Conservation (phyloP, 306 rosid species). For the Trifolium subterraneum region DNA sequence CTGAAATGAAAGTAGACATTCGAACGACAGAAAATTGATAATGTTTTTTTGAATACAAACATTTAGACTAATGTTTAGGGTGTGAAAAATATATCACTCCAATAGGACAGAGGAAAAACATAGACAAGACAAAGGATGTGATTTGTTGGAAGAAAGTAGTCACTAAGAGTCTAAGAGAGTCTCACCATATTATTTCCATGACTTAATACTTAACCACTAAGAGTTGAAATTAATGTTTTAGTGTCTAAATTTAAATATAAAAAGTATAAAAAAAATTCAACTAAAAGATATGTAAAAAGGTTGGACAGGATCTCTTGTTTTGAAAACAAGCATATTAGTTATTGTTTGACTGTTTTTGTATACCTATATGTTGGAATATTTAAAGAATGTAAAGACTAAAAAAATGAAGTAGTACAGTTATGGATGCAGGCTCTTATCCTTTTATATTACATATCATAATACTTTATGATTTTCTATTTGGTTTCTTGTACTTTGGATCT, state of each 20-base stretch:
- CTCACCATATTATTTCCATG: conserved; percentile 6
- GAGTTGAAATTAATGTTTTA: conserved; percentile 19
- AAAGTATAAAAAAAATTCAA: not conserved
- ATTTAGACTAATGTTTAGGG: not conserved
- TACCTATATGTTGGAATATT: conserved; percentile 32
- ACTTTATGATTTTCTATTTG: conserved; percentile 39
- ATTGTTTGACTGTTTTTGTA: conserved; percentile 47
- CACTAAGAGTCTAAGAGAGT: conserved; percentile 31
- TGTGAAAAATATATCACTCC: not conserved
- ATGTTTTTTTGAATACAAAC: too few species aligned
- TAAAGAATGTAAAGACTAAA: conserved; percentile 35
- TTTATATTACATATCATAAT: conserved; percentile 40
- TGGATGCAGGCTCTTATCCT: conserved; percentile 60
- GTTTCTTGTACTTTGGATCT: conserved; percentile 50
- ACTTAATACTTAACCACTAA: not conserved
- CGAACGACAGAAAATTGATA: too few species aligned
- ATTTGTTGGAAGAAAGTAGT: conserved; percentile 5
- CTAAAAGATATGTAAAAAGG: conserved; percentile 17
- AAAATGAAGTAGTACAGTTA: conserved; percentile 39
- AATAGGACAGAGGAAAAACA: not conserved
- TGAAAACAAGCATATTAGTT: conserved; percentile 37
- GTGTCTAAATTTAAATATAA: not conserved
- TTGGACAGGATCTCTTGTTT: conserved; percentile 27
- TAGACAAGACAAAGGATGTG: not conserved
- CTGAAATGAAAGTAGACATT: not conserved